A percentile compares a stretch with the other conserved stretches of the same genome.
Evolutionary conservation across 2,329 filamentous ascomycete genomes (phyloP).

Genomic region (Hypoxylon sp.): DNA sequence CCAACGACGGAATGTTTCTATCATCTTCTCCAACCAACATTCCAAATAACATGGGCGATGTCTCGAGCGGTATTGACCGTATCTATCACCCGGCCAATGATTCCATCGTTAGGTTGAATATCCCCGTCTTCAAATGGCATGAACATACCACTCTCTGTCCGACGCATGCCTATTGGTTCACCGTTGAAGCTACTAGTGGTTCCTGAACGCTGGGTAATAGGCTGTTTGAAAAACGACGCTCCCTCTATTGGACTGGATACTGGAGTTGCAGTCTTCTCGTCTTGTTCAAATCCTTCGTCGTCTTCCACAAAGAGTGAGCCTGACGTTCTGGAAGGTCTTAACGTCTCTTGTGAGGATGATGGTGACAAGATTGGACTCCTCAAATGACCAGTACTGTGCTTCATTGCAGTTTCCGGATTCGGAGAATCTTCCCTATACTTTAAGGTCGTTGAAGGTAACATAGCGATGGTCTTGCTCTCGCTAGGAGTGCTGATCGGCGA

Average conservation of each 20-base stretch:
- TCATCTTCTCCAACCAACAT: slow-evolving; percentile 75
- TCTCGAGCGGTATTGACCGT: slow-evolving; percentile 81
- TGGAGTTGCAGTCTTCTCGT: slow-evolving; percentile 64
- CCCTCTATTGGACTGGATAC: slow-evolving; percentile 48
- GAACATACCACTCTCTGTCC: slow-evolving; percentile 90
- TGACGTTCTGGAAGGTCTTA: slow-evolving; percentile 78
- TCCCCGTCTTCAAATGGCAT: slow-evolving; percentile 88
- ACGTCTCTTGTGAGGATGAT: slow-evolving; percentile 85
- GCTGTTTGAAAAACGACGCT: slow-evolving; percentile 39
- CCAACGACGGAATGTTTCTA: slow-evolving; percentile 19
- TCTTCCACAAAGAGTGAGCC: slow-evolving; percentile 75
- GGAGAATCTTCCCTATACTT: slow-evolving; percentile 87
- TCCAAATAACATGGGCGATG: slow-evolving; percentile 80
- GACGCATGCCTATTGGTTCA: slow-evolving; percentile 75
- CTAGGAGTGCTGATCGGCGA: slow-evolving; percentile 62
- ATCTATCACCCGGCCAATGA: slow-evolving; percentile 85
- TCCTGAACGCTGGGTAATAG: slow-evolving; percentile 62
- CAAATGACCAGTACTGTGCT: slow-evolving; percentile 66
- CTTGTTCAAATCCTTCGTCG: slow-evolving; percentile 72
- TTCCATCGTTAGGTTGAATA: slow-evolving; percentile 69
- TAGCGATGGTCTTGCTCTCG: slow-evolving; percentile 89
- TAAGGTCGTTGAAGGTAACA: slow-evolving; percentile 86
- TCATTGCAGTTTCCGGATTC: slow-evolving; percentile 75
- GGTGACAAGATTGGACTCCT: slow-evolving; percentile 73
- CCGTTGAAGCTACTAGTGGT: slow-evolving; percentile 65